A percentile compares a stretch with the other conserved stretches of the same genome.
phyloP scores from a whole-genome alignment of 306 rosid species.

The Fragaria nilgerrensis region DNA sequence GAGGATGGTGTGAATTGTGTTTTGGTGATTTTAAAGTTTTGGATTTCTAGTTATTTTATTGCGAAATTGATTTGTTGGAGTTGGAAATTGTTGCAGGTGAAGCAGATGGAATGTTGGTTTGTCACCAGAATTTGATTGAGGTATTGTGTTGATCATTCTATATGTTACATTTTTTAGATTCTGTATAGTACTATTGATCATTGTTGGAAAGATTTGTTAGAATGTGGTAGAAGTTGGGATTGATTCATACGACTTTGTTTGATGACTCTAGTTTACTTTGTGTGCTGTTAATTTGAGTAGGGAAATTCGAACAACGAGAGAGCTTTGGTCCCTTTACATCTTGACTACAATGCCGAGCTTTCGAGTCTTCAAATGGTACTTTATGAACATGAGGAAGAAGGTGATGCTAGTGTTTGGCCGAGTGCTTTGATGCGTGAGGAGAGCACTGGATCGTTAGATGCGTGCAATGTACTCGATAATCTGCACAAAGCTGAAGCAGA shows the following conservation, averaged over 20 bases:
- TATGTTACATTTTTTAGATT: background rate
- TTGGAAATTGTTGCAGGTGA: constrained; percentile 13
- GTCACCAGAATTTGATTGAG: background rate
- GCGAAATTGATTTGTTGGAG: background rate
- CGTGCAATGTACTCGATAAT: background rate
- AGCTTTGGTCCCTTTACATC: constrained; percentile 27
- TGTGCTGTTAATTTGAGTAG: constrained; percentile 22
- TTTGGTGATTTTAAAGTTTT: background rate
- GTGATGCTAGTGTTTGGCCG: constrained; percentile 26
- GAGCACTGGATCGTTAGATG: constrained; percentile 11
- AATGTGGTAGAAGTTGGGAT: background rate
- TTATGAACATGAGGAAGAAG: constrained; percentile 28
- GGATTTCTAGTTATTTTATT: no score
- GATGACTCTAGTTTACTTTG: constrained; percentile 22
- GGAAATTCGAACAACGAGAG: constrained; percentile 17
- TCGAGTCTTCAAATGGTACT: constrained; percentile 16
- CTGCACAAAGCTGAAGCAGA: constrained; percentile 12
- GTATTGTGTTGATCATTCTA: background rate
- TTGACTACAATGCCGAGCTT: constrained; percentile 23
- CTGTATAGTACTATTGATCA: background rate
- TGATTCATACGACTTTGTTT: background rate
- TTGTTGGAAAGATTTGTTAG: background rate
- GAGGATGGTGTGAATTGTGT: constrained; percentile 22
- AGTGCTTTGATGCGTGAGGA: constrained; percentile 21
- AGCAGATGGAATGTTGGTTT: background rate